Evolutionary conservation across 192 early-diverging fungal genomes (phyloP), one percentile per base, ranked within the genome.

Genomic region (Bifiguratus adelaidae): DNA sequence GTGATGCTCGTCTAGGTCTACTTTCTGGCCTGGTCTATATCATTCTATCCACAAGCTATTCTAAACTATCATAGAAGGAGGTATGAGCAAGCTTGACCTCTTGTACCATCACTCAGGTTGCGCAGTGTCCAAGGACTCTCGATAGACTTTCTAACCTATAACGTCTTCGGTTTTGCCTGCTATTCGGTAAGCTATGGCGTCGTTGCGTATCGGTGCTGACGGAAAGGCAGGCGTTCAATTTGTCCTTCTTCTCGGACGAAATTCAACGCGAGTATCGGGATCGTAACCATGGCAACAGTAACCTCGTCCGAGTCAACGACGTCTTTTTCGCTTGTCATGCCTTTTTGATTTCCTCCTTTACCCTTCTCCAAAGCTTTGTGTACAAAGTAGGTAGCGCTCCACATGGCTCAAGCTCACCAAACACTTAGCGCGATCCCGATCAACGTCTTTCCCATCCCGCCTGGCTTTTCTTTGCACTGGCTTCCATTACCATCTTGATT

Each of bases 261-360:
- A 70, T 85, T 22, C 77, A 76, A 29, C 71, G 83, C 11, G 73
- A 91, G 60, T 93, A 90, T 66, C 70, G 57, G 18, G 48, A 71
- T 8, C 72, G 82, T 13, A 75, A 89, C 50, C 64, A 74, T 26
- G 86, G 83, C 1, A 73, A 69, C 24, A 55, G 76, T 8, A 85
- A 85, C 48, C 57, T 89, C 5, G 82, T 93, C 3, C 74, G 80
- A 22, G 65, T 76, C 36, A 90, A 91, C 46, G 93, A 96, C 66
- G 78, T 94, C 30, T 67, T 88, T 23, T 96, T 96, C 63, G 71
- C 85, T 2, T 61, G 82, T n/a, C 89, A 96, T 65, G 93, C 89
- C 4, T 70, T 89, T 25, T 19, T 70, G 0, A 47, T 91, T 4
- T 72, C 82, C 6, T 40, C 64, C 0, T 36, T 82, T 13, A 83